Percentiles rank a stretch among this genome's conserved stretches.
Conservation (phyloP, 1,139 yeast genomes). For the Pichia kudriavzevii region DNA sequence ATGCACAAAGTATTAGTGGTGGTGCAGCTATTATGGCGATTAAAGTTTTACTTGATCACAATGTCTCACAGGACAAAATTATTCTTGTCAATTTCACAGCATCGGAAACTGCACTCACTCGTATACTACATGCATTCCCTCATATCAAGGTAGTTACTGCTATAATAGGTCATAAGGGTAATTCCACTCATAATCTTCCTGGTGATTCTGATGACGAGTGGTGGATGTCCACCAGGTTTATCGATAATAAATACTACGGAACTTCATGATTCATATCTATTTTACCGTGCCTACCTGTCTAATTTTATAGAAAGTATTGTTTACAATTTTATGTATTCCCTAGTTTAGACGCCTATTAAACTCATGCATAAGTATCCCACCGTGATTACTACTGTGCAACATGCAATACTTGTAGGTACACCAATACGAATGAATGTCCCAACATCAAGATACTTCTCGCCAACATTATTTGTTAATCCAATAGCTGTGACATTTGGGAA, state of each 20-base stretch:
- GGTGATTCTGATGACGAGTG: constrained; percentile 34
- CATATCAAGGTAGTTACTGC: constrained; percentile 64
- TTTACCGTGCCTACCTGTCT: background rate
- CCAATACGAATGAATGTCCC: constrained; percentile 80
- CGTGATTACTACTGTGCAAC: constrained; percentile 63
- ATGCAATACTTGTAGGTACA: constrained; percentile 73
- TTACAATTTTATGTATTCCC: background rate
- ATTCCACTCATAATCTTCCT: constrained; percentile 25
- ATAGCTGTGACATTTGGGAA: constrained; percentile 96
- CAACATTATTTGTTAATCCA: constrained; percentile 84
- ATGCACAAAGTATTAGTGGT: constrained; percentile 85
- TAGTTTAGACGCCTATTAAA: constrained; percentile 20
- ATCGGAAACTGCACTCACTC: constrained; percentile 73
- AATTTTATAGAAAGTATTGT: background rate
- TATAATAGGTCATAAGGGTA: constrained; percentile 31
- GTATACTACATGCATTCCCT: constrained; percentile 64
- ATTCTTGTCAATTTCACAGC: constrained; percentile 65
- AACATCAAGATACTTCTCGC: constrained; percentile 77
- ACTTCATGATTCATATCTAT: constrained; percentile 31
- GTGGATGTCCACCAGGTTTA: constrained; percentile 64
- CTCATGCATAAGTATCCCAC: constrained; percentile 72
- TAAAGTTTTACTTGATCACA: constrained; percentile 79
- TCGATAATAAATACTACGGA: constrained; percentile 78
- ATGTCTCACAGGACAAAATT: constrained; percentile 55
- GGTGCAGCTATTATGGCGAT: constrained; percentile 94